Evolutionary conservation across 306 rosid genomes (phyloP).

Genomic region (Betula pendula): DNA sequence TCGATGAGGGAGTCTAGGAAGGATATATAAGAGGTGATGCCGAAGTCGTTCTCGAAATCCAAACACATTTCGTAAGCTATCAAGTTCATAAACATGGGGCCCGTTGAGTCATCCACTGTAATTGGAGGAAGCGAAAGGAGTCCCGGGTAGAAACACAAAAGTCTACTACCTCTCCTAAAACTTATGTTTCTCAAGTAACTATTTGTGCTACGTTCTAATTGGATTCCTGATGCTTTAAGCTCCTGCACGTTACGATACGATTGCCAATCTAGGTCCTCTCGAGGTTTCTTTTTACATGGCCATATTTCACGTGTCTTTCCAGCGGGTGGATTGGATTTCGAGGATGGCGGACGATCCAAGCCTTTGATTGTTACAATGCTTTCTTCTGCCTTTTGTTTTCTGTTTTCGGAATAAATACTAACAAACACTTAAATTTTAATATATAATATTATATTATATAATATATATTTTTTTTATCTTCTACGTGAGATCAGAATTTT

Average conservation of each 20-base stretch:
- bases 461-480: too few relatives aligned
- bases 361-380: too few relatives aligned
- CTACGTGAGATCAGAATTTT: too few relatives aligned
- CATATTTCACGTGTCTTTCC: too few relatives aligned
- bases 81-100: constrained; percentile 25
- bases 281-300: neutral
- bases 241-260: neutral
- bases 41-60: constrained; percentile 32
- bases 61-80: constrained; percentile 47
- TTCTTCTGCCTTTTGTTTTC: too few relatives aligned
- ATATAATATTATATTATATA: too few relatives aligned
- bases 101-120: neutral
- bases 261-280: neutral
- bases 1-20: constrained; percentile 46
- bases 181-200: constrained; percentile 1
- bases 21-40: constrained; percentile 22
- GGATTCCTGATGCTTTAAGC: neutral
- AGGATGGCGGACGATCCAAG: too few relatives aligned
- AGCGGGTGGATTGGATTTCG: too few relatives aligned
- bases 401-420: too few relatives aligned
- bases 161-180: neutral
- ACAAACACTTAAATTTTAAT: too few relatives aligned
- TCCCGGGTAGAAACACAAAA: neutral
- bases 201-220: neutral
- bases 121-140: neutral